Conservation (phyloP, 257 asterid species). For the Haberlea rhodopensis region DNA sequence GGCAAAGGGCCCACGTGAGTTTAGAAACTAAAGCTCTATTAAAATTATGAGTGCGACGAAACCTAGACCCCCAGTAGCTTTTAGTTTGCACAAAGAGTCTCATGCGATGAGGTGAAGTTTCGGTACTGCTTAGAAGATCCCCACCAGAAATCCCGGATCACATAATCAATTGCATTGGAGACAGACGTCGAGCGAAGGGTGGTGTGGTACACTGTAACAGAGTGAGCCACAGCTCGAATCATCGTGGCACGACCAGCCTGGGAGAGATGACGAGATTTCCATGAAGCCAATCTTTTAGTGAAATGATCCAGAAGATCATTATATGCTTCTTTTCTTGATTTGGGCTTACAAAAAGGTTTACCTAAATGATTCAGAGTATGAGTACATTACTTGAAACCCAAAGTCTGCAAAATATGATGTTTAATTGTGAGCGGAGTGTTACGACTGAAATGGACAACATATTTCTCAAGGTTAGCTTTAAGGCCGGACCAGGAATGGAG, state of each 20-base stretch:
- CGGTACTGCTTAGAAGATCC: neutral
- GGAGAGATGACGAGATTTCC: too few relatives aligned
- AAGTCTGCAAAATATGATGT: too few relatives aligned
- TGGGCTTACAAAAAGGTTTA: too few relatives aligned
- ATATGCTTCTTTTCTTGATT: too few relatives aligned
- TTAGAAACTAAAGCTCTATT: neutral
- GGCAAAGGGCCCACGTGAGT: neutral
- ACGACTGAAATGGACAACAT: neutral
- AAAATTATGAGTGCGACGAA: neutral
- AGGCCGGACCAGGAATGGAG: neutral
- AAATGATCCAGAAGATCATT: too few relatives aligned
- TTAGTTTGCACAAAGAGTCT: neutral
- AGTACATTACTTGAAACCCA: neutral
- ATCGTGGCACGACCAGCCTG: too few relatives aligned
- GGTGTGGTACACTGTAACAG: too few relatives aligned
- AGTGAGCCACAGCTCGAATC: too few relatives aligned
- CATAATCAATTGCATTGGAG: neutral
- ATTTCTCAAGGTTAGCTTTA: neutral
- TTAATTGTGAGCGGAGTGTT: neutral
- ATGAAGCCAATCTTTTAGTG: too few relatives aligned
- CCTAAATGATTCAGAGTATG: neutral
- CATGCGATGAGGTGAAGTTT: neutral
- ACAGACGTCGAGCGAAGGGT: neutral
- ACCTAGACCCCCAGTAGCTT: neutral
- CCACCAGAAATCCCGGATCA: neutral